Evolutionary conservation across 2,329 filamentous ascomycete genomes (phyloP), one percentile per base, ranked within the genome.

Genomic region (Bipolaris oryzae): DNA sequence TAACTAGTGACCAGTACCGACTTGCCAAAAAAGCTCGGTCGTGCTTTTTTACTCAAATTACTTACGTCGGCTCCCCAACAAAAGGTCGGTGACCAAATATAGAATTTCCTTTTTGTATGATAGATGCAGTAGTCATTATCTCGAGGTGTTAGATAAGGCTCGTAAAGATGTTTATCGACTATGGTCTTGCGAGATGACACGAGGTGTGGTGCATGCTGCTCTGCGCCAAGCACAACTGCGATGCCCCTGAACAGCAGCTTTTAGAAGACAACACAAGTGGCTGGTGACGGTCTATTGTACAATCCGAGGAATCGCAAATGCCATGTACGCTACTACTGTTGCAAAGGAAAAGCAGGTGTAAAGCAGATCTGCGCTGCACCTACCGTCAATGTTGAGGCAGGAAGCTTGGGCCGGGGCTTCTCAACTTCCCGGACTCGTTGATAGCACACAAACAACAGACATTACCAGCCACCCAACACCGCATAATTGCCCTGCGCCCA

Each of bases 361-460:
- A 37, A 3, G 31, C 33, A 16, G 45, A 48, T 48, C 34, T 48
- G 34, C 34, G 45, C 34, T 28, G 45, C 45, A 21, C 33, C 45
- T 38, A 48, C 45, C 45, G 33, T 37, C 34, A 21, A 34, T 48
- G 33, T n/a, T 49, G 52, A 47, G 37, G 52, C 39, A 43, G 16
- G 51, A 38, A 49, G 52, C 52, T 54, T 54, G 52, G 52, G 25
- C 52, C 52, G 45, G 45, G 45, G 34, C 44, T 10, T 38, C 25
- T 39, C 52, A 47, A 38, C 33, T 21, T 53, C 23, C 42, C 35
- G 16, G 35, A 46, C 34, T 34, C 21, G 9, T 25, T n/a, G 31
- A 38, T 47, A 42, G 44, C 38, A 48, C 38, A 37, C 18, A 15
- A 28, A 37, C 43, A 28, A 35, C 49, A 43, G 47, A 49, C 52